Evolutionary conservation across 345 rosid species (phyloP).

Genomic region (Rhizophora apiculata): DNA sequence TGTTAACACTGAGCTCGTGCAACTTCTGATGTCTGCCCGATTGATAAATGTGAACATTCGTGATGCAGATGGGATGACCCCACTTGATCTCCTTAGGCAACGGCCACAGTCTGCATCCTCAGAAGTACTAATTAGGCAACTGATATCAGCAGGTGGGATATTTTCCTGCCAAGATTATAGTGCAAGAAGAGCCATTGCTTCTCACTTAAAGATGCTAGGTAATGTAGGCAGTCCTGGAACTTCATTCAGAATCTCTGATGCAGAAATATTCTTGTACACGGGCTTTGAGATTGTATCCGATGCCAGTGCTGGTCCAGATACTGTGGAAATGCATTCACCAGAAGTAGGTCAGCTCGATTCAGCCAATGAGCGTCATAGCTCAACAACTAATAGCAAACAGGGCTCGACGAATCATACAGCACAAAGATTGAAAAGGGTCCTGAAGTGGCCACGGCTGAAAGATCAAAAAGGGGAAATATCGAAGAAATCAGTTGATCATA

Average conservation of each 20-base stretch:
- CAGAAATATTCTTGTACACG: slow-evolving; percentile 61
- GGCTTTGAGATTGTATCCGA: slow-evolving; percentile 50
- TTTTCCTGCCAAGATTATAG: slow-evolving; percentile 50
- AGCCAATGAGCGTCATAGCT: slow-evolving; percentile 37
- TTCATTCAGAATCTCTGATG: slow-evolving; percentile 60
- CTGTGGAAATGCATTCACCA: slow-evolving; percentile 44
- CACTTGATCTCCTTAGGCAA: slow-evolving; percentile 74
- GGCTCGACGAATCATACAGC: slow-evolving; percentile 49
- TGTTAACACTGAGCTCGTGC: slow-evolving; percentile 55
- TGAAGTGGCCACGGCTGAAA: slow-evolving; percentile 63
- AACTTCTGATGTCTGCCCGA: slow-evolving; percentile 63
- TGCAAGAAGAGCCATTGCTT: slow-evolving; percentile 56
- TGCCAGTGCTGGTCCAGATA: slow-evolving; percentile 32
- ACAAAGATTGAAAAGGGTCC: slow-evolving; percentile 49
- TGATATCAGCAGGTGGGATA: slow-evolving; percentile 78
- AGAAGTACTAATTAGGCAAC: slow-evolving; percentile 56
- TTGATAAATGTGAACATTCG: slow-evolving; percentile 59
- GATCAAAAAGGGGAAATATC: slow-evolving; percentile 30
- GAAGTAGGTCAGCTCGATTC: slow-evolving; percentile 40
- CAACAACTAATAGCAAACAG: slow-evolving; percentile 38
- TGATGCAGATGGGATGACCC: slow-evolving; percentile 69
- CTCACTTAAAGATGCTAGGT: slow-evolving; percentile 68
- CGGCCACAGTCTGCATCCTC: slow-evolving; percentile 60
- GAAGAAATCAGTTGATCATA: slow-evolving; percentile 16
- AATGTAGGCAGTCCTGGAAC: slow-evolving; percentile 74